A percentile compares a stretch with the other conserved stretches of the same genome.
These are phyloP conservation scores for Umbelopsis ramanniana DNA, from an alignment of 192 early-diverging fungal genomes.

Conservation along the genomic window DNA sequence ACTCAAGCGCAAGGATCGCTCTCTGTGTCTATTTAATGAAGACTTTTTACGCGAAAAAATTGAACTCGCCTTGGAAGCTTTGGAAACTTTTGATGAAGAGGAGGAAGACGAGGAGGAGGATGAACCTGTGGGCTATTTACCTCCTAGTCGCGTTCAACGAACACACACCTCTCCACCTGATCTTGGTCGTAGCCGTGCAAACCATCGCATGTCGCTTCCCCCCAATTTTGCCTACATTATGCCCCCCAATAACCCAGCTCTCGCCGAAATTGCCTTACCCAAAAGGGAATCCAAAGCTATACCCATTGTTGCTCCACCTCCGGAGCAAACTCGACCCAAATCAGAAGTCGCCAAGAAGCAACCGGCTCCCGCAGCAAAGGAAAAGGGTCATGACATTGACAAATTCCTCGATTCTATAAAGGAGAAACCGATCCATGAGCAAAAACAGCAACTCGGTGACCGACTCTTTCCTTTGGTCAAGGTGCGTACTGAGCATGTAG, in stretches of 20 bases:
- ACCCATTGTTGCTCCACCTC: conserved; percentile 38
- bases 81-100: conserved; percentile 37
- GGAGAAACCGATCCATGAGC: conserved; percentile 32
- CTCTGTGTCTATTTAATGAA: conserved; percentile 47
- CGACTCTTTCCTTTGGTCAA: conserved; percentile 47
- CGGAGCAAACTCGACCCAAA: conserved; percentile 4
- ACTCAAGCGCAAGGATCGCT: conserved; percentile 48
- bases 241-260: neutral
- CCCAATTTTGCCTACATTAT: conserved; percentile 8
- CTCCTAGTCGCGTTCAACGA: neutral
- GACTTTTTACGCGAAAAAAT: conserved; percentile 48
- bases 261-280: conserved; percentile 24
- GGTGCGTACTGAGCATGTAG: conserved; percentile 24
- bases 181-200: neutral
- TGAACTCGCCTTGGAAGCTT: conserved; percentile 36
- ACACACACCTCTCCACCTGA: neutral
- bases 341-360: conserved; percentile 1
- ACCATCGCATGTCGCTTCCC: conserved; percentile 8
- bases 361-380: neutral
- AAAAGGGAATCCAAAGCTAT: conserved; percentile 34
- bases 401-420: conserved; percentile 34
- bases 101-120: conserved; percentile 20
- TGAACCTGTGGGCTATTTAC: neutral
- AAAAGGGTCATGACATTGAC: conserved; percentile 31
- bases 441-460: conserved; percentile 48